Evolutionary conservation across 805 yeast genomes (phyloP), one percentile per base, ranked within the genome.

Genomic region (Monosporozyma yasuniensis): DNA sequence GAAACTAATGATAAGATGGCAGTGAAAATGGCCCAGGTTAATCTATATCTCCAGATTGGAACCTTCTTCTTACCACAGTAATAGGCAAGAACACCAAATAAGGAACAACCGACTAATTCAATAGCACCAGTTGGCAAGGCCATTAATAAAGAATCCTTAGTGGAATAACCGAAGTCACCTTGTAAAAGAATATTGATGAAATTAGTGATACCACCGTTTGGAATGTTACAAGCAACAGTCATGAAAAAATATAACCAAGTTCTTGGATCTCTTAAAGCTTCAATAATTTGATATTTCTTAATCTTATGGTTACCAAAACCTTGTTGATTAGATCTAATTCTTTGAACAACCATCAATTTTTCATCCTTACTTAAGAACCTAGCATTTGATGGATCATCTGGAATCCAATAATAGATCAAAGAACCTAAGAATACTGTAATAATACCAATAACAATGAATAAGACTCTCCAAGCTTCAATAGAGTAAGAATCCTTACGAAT

Each of bases 391-490:
- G 87, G 87, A 32, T 69, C 62, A 54, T 78, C 81, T 14, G 87
- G 86, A 46, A 83, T 59, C 61, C 77, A 78, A 48, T 77, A 54
- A 42, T 64, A 62, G 51, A 79, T 69, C 10, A 73, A 48, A 10
- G 75, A 47, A 5, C 84, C 85, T 14, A 78, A 57, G 10, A 74
- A 58, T 6, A 81, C 63, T 2, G 87, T 81, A 50, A 79, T 71
- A 7, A 72, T 61, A 14, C 93, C 95, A 41, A 78, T 73, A 28
- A 82, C 69, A 45, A 84, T 66, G 60, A 75, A 84, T 3, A 81
- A 61, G 12, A 78, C 61, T 58, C 76, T 79, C 90, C 90, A 85
- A 3, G 82, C 71, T 2, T 64, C 70, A 4, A 80, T 64, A 25
- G 69, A 47, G 61, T 72, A 77, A 8, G 59, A 47, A n/a, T 61